Base-by-base conservation (phyloP, 257 asterid genomes). In the Petunia axillaris region DNA sequence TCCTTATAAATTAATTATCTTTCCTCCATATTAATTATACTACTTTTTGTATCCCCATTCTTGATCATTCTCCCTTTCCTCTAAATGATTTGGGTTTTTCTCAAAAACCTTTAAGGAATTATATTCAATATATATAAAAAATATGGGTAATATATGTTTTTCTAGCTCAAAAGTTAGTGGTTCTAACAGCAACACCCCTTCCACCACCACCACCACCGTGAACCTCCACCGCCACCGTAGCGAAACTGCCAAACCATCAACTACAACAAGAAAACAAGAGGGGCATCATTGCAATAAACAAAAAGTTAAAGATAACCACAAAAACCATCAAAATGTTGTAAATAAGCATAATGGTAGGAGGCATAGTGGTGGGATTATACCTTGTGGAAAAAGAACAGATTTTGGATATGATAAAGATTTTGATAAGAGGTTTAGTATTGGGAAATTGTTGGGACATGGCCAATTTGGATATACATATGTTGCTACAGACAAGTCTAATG, bases 381-480 rank as follows among this genome's bases (percentile, higher is more conserved):
- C 97, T 3, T 93, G 90, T 82, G 97, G 97, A 9, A 93, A 90
- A 78, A 90, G 93, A 81, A 93, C 97, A 55, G 90, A 93, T 88
- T 93, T 93, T 85, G 97, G 97, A 15, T 93, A 91, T 70, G 97
- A 91, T 81, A 93, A 89, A 85, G 97, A 93, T 86, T 93, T 93
- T 79, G 89, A 88, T 78, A 76, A 59, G 81, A 85, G 81, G 87
- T 93, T 89, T 82, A 85, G 87, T 2, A 89, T 88, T 43, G 97
- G 97, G 44, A 93, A 91, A 81, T 85, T 93, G 91, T 82, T 93
- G 89, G 97, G 97, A 4, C 97, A 93, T 81, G 97, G 97, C 64
- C 97, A 93, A 85, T 93, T 93, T 79, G 97, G 97, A 4, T 93
- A 91, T 67, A 93, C 97, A 2, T 93, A 93, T 81, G 93, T 89